Evolutionary conservation across 257 asterid genomes (phyloP).

Genomic region (Fraxinus anomala): DNA sequence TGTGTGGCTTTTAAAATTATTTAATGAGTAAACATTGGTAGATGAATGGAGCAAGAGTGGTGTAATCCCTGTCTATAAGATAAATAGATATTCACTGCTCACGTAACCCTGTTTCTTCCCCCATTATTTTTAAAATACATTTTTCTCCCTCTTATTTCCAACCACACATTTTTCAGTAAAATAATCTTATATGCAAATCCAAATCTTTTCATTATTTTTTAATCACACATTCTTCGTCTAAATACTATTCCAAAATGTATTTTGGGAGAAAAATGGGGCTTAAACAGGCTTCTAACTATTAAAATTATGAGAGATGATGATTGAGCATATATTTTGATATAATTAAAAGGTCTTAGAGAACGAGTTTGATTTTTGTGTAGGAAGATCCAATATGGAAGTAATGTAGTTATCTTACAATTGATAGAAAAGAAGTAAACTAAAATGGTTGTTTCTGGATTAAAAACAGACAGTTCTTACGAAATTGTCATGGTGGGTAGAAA

Average conservation of each 20-base stretch:
- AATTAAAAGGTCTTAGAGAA: not conserved
- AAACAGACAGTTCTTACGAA: not conserved
- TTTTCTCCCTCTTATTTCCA: too few species aligned
- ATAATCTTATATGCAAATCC: too few species aligned
- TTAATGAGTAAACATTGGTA: not conserved
- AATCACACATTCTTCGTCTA: too few species aligned
- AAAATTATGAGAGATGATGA: not conserved
- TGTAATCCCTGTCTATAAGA: not conserved
- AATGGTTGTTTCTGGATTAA: not conserved
- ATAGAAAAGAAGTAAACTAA: not conserved
- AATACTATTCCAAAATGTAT: too few species aligned
- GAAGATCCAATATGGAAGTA: not conserved
- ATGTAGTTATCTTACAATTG: not conserved
- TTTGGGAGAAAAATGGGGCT: too few species aligned
- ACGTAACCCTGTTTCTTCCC: too few species aligned
- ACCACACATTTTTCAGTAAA: too few species aligned
- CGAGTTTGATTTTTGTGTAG: not conserved
- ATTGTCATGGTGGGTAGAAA: not conserved
- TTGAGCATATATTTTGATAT: too few species aligned
- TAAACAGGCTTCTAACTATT: not conserved
- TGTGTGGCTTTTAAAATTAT: not conserved
- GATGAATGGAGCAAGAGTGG: not conserved
- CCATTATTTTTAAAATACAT: too few species aligned
- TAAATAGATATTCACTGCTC: not conserved
- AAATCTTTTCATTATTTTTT: too few species aligned